Evolutionary conservation across 2,329 filamentous ascomycete genomes (phyloP), one percentile per base, ranked within the genome.

Genomic region (Aspergillus nomiae): DNA sequence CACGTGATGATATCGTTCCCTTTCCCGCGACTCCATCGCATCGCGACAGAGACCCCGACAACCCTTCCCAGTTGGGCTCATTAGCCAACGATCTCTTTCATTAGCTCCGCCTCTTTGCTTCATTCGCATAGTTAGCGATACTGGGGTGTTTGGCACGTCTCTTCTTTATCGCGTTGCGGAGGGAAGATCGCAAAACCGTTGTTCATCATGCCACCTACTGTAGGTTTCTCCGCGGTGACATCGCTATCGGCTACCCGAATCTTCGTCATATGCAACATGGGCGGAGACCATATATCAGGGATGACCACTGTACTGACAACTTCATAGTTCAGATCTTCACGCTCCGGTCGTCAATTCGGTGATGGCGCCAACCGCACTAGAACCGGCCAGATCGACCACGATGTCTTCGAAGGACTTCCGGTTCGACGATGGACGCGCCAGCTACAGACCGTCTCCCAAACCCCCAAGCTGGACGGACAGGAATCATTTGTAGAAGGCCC

Each of bases 381-480:
- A 67, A 76, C 74, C 34, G 78, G 78, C 50, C 84, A 86, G 68
- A 81, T 84, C 59, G 88, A 91, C 67, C 87, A 89, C 74, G 89
- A 90, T 81, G 83, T 89, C 56, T 84, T 87, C 56, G 82, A 86
- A 84, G 92, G 93, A 63, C 85, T 97, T 12, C 94, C 94, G 19
- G 90, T 97, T 62, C 90, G 93, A 73, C 92, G 96, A 85, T 98
- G 93, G 90, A 89, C 91, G 61, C 88, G 91, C 67, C 88, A 90
- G 63, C 83, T 82, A 78, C 85, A 92, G 61, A 89, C 81, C 48
- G 81, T 94, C 73, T 88, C 87, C 68, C 89, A 92, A 58, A 87
- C 87, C 14, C 81, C 85, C 11, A 84, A 87, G 43, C 82, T 87
- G 65, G 90, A 94, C 70, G 87, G 84, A 32, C 83, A 73, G 3